Conservation (phyloP, 257 asterid species). For the Solanum rostratum region DNA sequence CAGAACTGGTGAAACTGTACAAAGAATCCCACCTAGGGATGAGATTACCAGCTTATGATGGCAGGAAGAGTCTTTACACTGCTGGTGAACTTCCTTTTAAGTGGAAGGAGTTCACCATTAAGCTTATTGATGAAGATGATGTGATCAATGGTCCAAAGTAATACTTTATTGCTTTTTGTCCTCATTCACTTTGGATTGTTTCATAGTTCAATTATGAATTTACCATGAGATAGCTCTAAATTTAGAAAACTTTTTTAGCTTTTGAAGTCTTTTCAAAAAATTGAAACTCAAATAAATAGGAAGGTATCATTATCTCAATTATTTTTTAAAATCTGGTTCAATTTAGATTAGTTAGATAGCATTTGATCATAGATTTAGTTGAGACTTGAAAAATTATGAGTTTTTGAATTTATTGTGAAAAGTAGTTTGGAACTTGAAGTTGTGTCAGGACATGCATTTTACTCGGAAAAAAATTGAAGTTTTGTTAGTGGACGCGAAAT, state of each 20-base stretch:
- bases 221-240: background rate
- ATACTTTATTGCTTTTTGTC: background rate
- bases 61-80: constrained; percentile 82
- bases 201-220: background rate
- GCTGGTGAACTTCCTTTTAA: constrained; percentile 97
- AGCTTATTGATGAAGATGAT: constrained; percentile 79
- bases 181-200: background rate
- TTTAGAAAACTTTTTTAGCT: background rate
- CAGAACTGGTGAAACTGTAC: constrained; percentile 73
- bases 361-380: background rate
- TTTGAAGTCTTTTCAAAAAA: background rate
- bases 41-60: constrained; percentile 96
- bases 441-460: background rate
- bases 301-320: background rate
- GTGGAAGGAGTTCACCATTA: constrained; percentile 76
- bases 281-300: background rate
- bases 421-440: background rate
- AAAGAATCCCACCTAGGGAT: constrained; percentile 81
- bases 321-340: background rate
- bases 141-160: constrained; percentile 80
- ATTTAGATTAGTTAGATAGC: background rate
- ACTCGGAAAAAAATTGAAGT: background rate
- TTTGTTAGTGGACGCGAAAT: background rate
- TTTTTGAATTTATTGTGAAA: background rate
- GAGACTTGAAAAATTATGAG: background rate